Evolutionary conservation across 345 rosid genomes (phyloP), one percentile per base, ranked within the genome.

Genomic region (Populus tremula): DNA sequence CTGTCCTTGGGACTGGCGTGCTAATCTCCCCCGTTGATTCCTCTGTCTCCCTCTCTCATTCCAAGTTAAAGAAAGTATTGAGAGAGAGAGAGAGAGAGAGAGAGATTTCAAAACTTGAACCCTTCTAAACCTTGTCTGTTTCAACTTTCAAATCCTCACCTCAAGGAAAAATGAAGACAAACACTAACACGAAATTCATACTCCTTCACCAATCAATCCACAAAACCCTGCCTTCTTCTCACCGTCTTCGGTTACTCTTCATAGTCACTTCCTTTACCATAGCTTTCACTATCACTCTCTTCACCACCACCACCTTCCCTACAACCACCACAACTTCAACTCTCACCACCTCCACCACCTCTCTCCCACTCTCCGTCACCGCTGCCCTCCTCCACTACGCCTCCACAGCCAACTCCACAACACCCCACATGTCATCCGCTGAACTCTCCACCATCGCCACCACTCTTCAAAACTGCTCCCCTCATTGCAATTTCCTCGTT

Each of bases 311-410:
- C 29, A 25, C 83, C 69, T 77, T 82, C 62, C 69, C 84, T 75
- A 8, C 76, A 79, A 20, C 82, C 69, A 35, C 89, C 74, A n/a
- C 74, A 49, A 45, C 84, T 53, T 72, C 87, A 31, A 17, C 73
- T 66, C 7, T 54, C 68, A 23, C 53, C 56, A 13, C 87, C 6
- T 6, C 87, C 13, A 29, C 86, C 73, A 33, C 80, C 67, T 61
- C 89, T 35, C 76, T 89, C 25, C 86, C 91, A 1, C 79, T 87
- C 8, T 76, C 91, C 18, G 69, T 90, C 82, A 36, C 88, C 83
- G 39, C 87, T 74, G 92, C 97, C 14, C 92, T 94, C 73, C 92
- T 91, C 83, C 92, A 90, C 85, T 93, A 90, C 83, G 83, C 93
- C 59, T 78, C 93, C 78, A 41, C 85, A 41, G 33, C 90, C 50